Percentiles rank a stretch among this genome's conserved stretches.
phyloP scores from a whole-genome alignment of 1,284 basidiomycete species.

The Cryptococcus sp. region DNA sequence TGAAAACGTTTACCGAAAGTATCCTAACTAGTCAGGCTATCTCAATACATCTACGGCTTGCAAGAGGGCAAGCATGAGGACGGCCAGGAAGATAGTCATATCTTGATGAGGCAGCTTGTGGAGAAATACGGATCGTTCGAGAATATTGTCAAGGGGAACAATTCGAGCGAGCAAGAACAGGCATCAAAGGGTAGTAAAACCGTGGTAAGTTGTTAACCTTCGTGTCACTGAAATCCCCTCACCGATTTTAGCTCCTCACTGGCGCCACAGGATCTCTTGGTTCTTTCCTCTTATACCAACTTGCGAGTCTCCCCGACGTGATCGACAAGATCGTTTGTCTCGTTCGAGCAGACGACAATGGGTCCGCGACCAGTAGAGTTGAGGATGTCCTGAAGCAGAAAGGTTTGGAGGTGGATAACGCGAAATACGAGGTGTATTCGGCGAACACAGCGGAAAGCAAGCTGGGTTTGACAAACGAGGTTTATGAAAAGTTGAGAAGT shows the following conservation, averaged over 20 bases:
- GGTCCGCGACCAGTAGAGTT: constrained; percentile 19
- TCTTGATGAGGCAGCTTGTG: constrained; percentile 34
- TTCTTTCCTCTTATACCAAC: constrained; percentile 36
- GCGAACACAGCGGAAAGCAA: constrained; percentile 10
- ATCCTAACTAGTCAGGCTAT: constrained; percentile 3
- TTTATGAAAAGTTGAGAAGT: constrained; percentile 11
- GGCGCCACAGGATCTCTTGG: constrained; percentile 49
- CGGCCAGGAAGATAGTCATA: constrained; percentile 7
- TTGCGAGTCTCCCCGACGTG: constrained; percentile 7
- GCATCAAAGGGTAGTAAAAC: constrained; percentile 1
- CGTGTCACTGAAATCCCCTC: not conserved
- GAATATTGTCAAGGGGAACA: not conserved
- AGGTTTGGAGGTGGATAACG: constrained; percentile 7
- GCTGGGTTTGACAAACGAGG: constrained; percentile 11
- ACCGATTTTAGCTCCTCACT: constrained; percentile 33
- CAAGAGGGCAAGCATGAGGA: constrained; percentile 10
- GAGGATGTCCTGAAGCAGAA: constrained; percentile 11
- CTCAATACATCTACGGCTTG: constrained; percentile 18
- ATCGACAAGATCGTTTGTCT: constrained; percentile 36
- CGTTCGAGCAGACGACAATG: constrained; percentile 37
- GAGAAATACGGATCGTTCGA: constrained; percentile 23
- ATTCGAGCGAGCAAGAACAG: not conserved
- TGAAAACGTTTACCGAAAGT: not conserved
- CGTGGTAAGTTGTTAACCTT: constrained; percentile 7
- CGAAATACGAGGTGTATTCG: constrained; percentile 1